Base-by-base conservation (phyloP, 345 rosid species). In the Trapa incisa region DNA sequence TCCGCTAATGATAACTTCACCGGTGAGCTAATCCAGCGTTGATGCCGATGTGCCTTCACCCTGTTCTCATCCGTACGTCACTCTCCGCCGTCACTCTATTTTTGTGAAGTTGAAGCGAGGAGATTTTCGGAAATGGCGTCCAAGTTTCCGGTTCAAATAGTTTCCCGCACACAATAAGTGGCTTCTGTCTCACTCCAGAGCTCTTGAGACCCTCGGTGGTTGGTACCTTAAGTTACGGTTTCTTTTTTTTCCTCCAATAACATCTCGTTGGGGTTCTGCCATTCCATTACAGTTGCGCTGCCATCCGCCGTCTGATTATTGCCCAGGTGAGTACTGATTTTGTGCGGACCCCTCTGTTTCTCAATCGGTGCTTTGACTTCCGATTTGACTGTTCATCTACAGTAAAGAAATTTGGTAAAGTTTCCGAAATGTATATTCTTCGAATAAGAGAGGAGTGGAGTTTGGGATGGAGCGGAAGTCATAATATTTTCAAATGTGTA, bases 101-200 rank as follows among this genome's bases (percentile, higher is more conserved):
- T 47, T 16, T 61, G 66, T 61, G 65, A 62, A 47, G 60, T 61
- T 13, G 65, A 69, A 61, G 72, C 71, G 11, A 47, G 57, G 15
- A 50, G 52, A 38, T 35, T 45, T 45, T 58, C 3, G 36, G 37
- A 56, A 47, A 35, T 69, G 72, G 60, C 72, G 72, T 69, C 66
- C 60, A 65, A 65, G 37, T 65, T 33, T 58, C 16, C 3, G 37
- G 63, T 11, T 42, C 53, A 8, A n/a, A 65, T 65, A 14, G 37
- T 36, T 42, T 17, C 6, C 37, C 33, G 32, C 36, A 37, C 62
- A 10, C 13, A 2, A 6, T 22, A 22, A 12, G 35, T 39, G 70
- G 61, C 70, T 53, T 67, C 37, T 48, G 15, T 3, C 54, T 6
- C 38, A 58, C 63, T 58, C 63, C 37, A 58, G 37, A 2, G 5